Base-by-base conservation (phyloP, 163 green algal genomes). In the Chloromonas sp. region DNA sequence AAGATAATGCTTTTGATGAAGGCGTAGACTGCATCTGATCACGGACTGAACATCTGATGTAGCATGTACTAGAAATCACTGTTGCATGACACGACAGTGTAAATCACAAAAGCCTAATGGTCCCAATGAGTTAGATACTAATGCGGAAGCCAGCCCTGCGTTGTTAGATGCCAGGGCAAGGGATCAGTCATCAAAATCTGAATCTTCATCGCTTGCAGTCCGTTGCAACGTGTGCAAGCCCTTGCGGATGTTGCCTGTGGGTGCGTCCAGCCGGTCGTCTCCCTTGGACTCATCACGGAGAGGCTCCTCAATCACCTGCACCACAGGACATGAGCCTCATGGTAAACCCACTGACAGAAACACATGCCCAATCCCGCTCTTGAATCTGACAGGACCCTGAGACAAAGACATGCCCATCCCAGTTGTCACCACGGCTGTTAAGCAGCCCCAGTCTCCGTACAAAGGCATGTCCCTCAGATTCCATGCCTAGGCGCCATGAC, bases 201-300 rank as follows among this genome's bases (percentile, higher is more conserved):
- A 89, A 70, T 91, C 88, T 85, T 91, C 85, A 74, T 91, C 88
- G 62, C 85, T 89, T 0, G 61, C 85, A 62, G 88, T 89, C n/a
- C 81, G 84, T 11, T 84, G 0, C 57, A 70, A 14, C 57, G 82
- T 87, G 60, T 74, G 62, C 15, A 84, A 76, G 70, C 85, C 86
- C 79, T 87, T 88, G 13, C 87, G 87, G 0, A 89, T 62, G 59
- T 86, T 86, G 57, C 84, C 83, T 36, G 84, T 83, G 14, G 83
- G 61, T 58, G 80, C 85, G 76, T 83, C 86, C 62, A 76, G 62
- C 13, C 58, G 3, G n/a, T 87, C 82, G 1, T 82, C 81, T 60
- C 71, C 60, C 79, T 71, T 71, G 60, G 71, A 60, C 14, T 77
- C 81, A 1, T 78, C 1, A 2, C 3, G 15, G 14, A 60, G 36